A percentile compares a stretch with the other conserved stretches of the same genome.
Conservation (phyloP, 176 grass and related monocot genomes). For the Dactylis glomerata region DNA sequence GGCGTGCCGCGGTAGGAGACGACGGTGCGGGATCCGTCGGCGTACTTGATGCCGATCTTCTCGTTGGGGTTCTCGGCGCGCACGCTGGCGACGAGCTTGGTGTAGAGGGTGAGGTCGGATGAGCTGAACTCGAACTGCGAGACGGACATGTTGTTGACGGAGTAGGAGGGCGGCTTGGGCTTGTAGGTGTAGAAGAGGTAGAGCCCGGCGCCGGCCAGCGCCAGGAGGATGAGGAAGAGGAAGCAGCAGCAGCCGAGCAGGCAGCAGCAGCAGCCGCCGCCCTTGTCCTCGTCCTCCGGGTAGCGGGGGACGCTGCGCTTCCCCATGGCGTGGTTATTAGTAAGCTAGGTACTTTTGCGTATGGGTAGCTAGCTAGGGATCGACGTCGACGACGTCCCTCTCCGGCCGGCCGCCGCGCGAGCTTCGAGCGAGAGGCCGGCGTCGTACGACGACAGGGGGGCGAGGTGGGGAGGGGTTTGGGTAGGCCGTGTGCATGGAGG, state of each 20-base stretch:
- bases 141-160: constrained; percentile 61
- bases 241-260: constrained; percentile 67
- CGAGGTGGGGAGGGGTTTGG: neutral
- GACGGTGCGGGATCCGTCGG: constrained; percentile 42
- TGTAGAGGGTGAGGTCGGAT: constrained; percentile 54
- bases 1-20: constrained; percentile 58
- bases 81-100: constrained; percentile 56
- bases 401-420: constrained; percentile 29
- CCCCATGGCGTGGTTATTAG: neutral
- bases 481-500: constrained; percentile 16
- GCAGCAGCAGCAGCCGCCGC: constrained; percentile 42
- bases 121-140: constrained; percentile 55
- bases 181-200: constrained; percentile 50
- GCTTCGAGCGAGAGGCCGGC: constrained; percentile 24
- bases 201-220: neutral
- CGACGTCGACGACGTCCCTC: constrained; percentile 16
- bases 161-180: constrained; percentile 72
- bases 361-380: neutral
- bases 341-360: neutral
- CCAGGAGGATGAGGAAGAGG: constrained; percentile 53
- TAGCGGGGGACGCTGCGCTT: constrained; percentile 66
- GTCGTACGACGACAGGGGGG: constrained; percentile 17
- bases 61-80: constrained; percentile 84
- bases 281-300: constrained; percentile 18
- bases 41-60: constrained; percentile 68